Percentiles rank a stretch among this genome's conserved stretches.
Conservation (phyloP, 495 filamentous ascomycete species). For the Lophiotrema nucula region DNA sequence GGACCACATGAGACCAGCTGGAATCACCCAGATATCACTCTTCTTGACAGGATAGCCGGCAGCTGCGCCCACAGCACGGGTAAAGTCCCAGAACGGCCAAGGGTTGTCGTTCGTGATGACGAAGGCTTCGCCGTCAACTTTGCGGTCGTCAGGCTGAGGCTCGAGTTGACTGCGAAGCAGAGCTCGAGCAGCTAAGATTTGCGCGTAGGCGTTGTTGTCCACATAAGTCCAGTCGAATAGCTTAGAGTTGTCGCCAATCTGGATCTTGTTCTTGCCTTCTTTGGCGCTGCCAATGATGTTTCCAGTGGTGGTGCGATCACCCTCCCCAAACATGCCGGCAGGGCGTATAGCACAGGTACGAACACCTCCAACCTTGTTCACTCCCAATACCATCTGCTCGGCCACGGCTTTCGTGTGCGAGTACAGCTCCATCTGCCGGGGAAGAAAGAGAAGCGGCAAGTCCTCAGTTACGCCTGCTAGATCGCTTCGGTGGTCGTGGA, state of each 20-base stretch:
- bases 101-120: conserved; percentile 89
- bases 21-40: neutral
- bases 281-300: conserved; percentile 57
- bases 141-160: conserved; percentile 65
- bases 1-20: conserved; percentile 1
- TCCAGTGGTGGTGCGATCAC: conserved; percentile 44
- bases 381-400: conserved; percentile 75
- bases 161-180: conserved; percentile 58
- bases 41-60: neutral
- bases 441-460: conserved; percentile 70
- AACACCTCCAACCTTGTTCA: conserved; percentile 68
- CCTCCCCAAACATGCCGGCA: conserved; percentile 83
- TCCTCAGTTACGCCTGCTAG: conserved; percentile 85
- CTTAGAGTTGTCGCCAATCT: conserved; percentile 85
- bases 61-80: neutral
- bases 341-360: conserved; percentile 77
- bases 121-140: conserved; percentile 90
- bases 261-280: conserved; percentile 66
- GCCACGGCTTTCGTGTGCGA: conserved; percentile 56
- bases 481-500: conserved; percentile 70
- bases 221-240: conserved; percentile 81
- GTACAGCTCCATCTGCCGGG: conserved; percentile 78
- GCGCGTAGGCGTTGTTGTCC: conserved; percentile 70
- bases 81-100: conserved; percentile 85
- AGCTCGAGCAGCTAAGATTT: conserved; percentile 67